Evolutionary conservation across 805 yeast species (phyloP).

Genomic region (Lipomyces kockii): DNA sequence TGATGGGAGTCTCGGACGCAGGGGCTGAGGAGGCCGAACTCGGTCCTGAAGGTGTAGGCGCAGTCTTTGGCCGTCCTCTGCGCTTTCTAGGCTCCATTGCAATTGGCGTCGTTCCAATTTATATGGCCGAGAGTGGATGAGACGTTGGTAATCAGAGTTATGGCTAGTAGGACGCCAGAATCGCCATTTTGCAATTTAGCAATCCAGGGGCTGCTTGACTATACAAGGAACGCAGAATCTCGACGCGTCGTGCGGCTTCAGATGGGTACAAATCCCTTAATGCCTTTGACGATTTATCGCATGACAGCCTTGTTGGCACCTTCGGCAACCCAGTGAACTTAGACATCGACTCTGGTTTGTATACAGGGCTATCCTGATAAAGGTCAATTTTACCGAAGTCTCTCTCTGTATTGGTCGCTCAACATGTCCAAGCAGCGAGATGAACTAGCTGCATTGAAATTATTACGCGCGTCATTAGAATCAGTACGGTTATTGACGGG

Average conservation of each 20-base stretch:
- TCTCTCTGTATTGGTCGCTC: not conserved
- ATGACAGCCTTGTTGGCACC: too few species aligned
- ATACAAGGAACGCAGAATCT: too few species aligned
- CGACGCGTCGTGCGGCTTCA: not conserved
- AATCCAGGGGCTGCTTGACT: not conserved
- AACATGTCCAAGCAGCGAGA: slow-evolving; percentile 3
- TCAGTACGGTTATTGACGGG: slow-evolving; percentile 28
- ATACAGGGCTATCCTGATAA: not conserved
- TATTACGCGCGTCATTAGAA: slow-evolving; percentile 36
- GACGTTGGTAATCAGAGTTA: not conserved
- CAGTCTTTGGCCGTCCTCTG: not conserved
- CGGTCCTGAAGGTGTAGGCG: not conserved
- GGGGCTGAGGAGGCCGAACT: not conserved
- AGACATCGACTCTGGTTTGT: not conserved
- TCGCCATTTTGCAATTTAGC: not conserved
- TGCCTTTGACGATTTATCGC: not conserved
- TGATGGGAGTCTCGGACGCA: slow-evolving; percentile 3
- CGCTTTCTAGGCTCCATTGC: not conserved
- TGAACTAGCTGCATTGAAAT: slow-evolving; percentile 23
- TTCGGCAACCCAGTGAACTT: too few species aligned
- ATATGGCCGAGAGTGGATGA: not conserved
- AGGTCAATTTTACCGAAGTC: not conserved
- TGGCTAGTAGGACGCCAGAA: not conserved
- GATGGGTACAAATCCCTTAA: not conserved
- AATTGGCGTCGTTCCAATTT: not conserved